A percentile compares a stretch with the other conserved stretches of the same genome.
phyloP scores from a whole-genome alignment of 768 basidiomycete species.

The Suillus luteus region DNA sequence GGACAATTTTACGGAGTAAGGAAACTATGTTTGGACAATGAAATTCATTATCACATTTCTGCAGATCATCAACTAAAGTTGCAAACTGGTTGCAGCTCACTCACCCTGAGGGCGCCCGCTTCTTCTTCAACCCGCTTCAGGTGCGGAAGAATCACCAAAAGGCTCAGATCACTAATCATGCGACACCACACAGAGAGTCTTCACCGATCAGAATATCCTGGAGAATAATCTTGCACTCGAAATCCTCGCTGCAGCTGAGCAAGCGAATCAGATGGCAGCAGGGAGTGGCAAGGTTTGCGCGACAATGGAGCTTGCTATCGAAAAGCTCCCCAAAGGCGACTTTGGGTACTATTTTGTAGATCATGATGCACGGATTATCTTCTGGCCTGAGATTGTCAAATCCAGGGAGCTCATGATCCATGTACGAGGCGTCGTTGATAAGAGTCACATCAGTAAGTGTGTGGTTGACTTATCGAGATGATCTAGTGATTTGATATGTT shows the following conservation, averaged over 20 bases:
- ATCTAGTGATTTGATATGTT: neutral
- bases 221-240: neutral
- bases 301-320: constrained; percentile 3
- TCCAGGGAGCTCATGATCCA: constrained; percentile 33
- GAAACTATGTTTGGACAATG: neutral
- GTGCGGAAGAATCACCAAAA: constrained; percentile 28
- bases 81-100: constrained; percentile 13
- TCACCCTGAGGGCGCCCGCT: constrained; percentile 59
- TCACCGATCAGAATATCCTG: constrained; percentile 33
- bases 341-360: constrained; percentile 48
- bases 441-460: constrained; percentile 15
- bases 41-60: neutral
- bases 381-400: constrained; percentile 44
- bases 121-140: constrained; percentile 47
- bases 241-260: neutral
- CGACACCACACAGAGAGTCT: constrained; percentile 37
- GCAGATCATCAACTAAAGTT: neutral
- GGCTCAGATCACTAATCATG: neutral
- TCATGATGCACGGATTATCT: constrained; percentile 43
- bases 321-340: neutral
- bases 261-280: constrained; percentile 1
- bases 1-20: neutral
- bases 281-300: neutral
- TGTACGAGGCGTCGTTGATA: constrained; percentile 28
- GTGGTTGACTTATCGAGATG: neutral